These are phyloP conservation scores for Pugionium cornutum DNA, from an alignment of 345 rosid genomes.

Conservation along the genomic window DNA sequence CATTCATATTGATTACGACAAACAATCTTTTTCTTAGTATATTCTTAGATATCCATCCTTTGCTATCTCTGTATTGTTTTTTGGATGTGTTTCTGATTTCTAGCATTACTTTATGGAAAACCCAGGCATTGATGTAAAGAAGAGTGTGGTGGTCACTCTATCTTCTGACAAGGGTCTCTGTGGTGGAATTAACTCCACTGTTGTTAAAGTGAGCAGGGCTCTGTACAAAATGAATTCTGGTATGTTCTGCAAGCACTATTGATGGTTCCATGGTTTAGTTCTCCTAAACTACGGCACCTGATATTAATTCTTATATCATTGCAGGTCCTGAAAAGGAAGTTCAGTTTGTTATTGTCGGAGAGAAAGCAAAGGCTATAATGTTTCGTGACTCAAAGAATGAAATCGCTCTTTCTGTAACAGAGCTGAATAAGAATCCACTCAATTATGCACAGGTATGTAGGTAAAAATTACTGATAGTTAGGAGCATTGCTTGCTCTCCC, in stretches of 20 bases:
- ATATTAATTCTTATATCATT: neutral
- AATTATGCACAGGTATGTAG: constrained; percentile 77
- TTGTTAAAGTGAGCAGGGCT: constrained; percentile 81
- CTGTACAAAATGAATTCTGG: constrained; percentile 69
- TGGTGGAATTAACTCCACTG: constrained; percentile 96
- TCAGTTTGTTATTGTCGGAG: constrained; percentile 83
- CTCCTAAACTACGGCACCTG: neutral
- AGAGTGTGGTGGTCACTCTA: constrained; percentile 83
- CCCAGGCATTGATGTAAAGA: constrained; percentile 87
- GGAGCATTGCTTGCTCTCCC: constrained; percentile 1
- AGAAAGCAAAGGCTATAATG: constrained; percentile 85
- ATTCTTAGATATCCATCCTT: neutral
- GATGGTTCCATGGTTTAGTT: constrained; percentile 23
- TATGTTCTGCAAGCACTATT: constrained; percentile 35
- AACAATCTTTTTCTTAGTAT: constrained; percentile 4
- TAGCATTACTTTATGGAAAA: constrained; percentile 16
- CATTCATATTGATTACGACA: constrained; percentile 19
- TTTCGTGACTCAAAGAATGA: constrained; percentile 83
- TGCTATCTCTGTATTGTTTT: constrained; percentile 17
- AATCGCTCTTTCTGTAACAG: constrained; percentile 61
- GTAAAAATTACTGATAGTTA: constrained; percentile 1
- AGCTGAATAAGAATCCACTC: constrained; percentile 86
- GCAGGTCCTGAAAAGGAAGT: constrained; percentile 88
- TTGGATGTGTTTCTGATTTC: constrained; percentile 18
- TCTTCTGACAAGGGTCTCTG: constrained; percentile 99